phyloP scores from a whole-genome alignment of 805 yeast genomes.

The Kregervanrija delftensis region DNA sequence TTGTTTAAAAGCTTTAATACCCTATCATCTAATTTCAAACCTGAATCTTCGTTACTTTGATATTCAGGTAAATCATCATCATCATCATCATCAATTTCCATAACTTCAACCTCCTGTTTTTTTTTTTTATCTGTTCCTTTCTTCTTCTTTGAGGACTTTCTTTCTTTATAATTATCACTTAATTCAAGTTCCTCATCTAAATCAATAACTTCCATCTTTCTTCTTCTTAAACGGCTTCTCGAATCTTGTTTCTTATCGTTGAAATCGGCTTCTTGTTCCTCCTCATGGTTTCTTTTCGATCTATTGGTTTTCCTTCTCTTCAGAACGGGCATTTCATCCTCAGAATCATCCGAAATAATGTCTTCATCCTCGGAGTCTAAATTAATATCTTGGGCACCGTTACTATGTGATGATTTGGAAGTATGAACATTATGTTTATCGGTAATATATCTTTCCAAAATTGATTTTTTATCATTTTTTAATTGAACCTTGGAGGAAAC shows the following conservation, averaged over 20 bases:
- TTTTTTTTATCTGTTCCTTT: too few species aligned
- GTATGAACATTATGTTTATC: not conserved
- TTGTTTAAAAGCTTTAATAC: constrained; percentile 72
- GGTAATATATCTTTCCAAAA: constrained; percentile 18
- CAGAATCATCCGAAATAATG: constrained; percentile 3
- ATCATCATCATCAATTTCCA: constrained; percentile 29
- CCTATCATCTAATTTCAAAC: constrained; percentile 48
- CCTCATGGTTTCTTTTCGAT: not conserved
- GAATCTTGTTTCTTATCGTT: too few species aligned
- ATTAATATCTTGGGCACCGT: too few species aligned
- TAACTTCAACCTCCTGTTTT: too few species aligned
- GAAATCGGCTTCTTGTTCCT: too few species aligned
- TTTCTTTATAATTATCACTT: too few species aligned
- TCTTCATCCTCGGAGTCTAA: not conserved
- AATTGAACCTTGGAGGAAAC: constrained; percentile 24
- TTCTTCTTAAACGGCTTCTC: too few species aligned
- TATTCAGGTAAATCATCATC: constrained; percentile 25
- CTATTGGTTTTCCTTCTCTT: too few species aligned
- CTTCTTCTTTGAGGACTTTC: too few species aligned
- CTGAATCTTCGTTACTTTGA: constrained; percentile 21
- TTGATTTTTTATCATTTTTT: constrained; percentile 10
- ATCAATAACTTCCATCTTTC: too few species aligned
- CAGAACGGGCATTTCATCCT: not conserved
- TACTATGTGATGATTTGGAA: too few species aligned
- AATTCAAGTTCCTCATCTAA: too few species aligned